A percentile compares a stretch with the other conserved stretches of the same genome.
phyloP scores from a whole-genome alignment of 208 protist species.

The Crithidia sp. region DNA sequence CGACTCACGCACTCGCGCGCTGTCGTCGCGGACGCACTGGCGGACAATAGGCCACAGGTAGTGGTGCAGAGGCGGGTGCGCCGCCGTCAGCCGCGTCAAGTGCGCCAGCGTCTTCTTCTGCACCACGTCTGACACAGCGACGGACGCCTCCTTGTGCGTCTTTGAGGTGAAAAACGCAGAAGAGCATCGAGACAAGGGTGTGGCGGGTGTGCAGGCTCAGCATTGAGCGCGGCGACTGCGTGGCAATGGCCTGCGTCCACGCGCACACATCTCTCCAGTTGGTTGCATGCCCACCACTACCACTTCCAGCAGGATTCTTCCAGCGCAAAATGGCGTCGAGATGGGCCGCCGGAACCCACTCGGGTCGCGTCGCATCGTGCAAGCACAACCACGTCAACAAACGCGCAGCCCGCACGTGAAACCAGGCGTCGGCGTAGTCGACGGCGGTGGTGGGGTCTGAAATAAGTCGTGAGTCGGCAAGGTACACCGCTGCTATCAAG shows the following conservation, averaged over 20 bases:
- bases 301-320: neutral
- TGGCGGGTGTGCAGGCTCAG: conserved; percentile 52
- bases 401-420: conserved; percentile 64
- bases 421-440: conserved; percentile 47
- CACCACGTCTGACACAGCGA: conserved; percentile 44
- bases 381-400: conserved; percentile 56
- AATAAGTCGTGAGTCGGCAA: conserved; percentile 38
- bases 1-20: conserved; percentile 75
- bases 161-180: conserved; percentile 68
- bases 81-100: conserved; percentile 52
- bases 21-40: conserved; percentile 72
- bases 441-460: conserved; percentile 22
- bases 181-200: conserved; percentile 59
- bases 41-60: conserved; percentile 75
- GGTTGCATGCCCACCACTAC: neutral
- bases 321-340: conserved; percentile 22
- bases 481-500: conserved; percentile 36
- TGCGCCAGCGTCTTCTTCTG: conserved; percentile 58
- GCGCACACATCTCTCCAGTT: conserved; percentile 40
- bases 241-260: conserved; percentile 46
- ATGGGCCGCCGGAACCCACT: conserved; percentile 1
- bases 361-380: conserved; percentile 14
- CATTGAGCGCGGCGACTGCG: conserved; percentile 46
- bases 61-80: conserved; percentile 63
- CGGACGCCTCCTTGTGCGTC: conserved; percentile 44